These are phyloP conservation scores for Venturia nashicola DNA, from an alignment of 2,329 filamentous ascomycete genomes.

Conservation along the genomic window DNA sequence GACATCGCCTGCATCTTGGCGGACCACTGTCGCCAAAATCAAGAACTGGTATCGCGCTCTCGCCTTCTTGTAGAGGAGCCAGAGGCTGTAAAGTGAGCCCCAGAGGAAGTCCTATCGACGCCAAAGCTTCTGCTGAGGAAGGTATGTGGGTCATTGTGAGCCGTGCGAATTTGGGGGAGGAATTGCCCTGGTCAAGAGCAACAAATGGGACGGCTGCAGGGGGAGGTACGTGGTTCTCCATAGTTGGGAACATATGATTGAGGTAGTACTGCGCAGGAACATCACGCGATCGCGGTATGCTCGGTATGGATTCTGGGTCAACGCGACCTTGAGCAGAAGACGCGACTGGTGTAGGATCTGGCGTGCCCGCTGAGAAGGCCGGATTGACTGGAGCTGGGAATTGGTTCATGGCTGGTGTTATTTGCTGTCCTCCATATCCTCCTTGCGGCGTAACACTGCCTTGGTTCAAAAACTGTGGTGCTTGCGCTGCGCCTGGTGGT, in stretches of 20 bases:
- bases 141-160: constrained; percentile 92
- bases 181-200: constrained; percentile 91
- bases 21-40: constrained; percentile 90
- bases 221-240: constrained; percentile 85
- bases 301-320: constrained; percentile 86
- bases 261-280: constrained; percentile 72
- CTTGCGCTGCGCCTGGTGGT: constrained; percentile 31
- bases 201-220: constrained; percentile 82
- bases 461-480: constrained; percentile 36
- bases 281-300: constrained; percentile 77
- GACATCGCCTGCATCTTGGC: constrained; percentile 81
- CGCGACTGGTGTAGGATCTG: constrained; percentile 10
- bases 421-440: constrained; percentile 28
- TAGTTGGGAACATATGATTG: constrained; percentile 82
- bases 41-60: constrained; percentile 76
- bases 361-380: constrained; percentile 33
- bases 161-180: constrained; percentile 85
- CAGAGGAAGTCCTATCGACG: constrained; percentile 70
- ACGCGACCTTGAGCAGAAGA: constrained; percentile 62
- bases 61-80: constrained; percentile 69
- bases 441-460: constrained; percentile 35
- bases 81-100: constrained; percentile 83
- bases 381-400: constrained; percentile 49
- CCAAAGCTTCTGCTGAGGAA: constrained; percentile 63
- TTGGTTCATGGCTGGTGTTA: constrained; percentile 40